phyloP scores from a whole-genome alignment of 257 asterid species.

The Verbascum thapsus region DNA sequence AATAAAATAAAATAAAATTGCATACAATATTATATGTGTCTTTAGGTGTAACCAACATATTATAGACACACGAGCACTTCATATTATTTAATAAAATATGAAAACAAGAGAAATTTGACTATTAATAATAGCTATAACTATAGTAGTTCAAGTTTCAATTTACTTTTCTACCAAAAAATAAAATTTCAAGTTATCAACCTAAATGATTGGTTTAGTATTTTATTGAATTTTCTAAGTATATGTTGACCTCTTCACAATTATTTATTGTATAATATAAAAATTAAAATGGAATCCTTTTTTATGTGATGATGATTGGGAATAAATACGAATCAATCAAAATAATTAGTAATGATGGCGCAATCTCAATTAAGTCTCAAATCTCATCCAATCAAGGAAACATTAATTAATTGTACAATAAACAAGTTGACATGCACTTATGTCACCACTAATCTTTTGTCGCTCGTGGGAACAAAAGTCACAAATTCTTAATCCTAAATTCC shows the following conservation, averaged over 20 bases:
- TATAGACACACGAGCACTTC: no score
- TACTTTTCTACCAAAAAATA: no score
- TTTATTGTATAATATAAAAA: neutral
- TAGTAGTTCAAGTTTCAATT: no score
- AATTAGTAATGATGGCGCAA: conserved; percentile 12
- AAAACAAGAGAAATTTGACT: no score
- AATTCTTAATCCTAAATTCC: neutral
- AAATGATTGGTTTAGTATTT: no score
- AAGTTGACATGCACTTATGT: conserved; percentile 19
- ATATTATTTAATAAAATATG: no score
- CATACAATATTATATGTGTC: no score
- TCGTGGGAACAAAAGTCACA: conserved; percentile 21
- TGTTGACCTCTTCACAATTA: conserved; percentile 19
- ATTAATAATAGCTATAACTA: no score
- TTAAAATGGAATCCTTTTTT: conserved; percentile 6
- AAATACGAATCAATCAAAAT: neutral
- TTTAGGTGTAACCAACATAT: no score
- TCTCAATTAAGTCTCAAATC: conserved; percentile 18
- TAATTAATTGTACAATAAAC: neutral
- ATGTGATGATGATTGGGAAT: conserved; percentile 19
- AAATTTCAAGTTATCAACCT: no score
- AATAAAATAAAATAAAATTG: no score
- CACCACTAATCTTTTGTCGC: conserved; percentile 21
- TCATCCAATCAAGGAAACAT: conserved; percentile 1
- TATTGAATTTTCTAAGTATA: no score